Base-by-base conservation (phyloP, 345 rosid species). In the Raphanus raphanistrum region DNA sequence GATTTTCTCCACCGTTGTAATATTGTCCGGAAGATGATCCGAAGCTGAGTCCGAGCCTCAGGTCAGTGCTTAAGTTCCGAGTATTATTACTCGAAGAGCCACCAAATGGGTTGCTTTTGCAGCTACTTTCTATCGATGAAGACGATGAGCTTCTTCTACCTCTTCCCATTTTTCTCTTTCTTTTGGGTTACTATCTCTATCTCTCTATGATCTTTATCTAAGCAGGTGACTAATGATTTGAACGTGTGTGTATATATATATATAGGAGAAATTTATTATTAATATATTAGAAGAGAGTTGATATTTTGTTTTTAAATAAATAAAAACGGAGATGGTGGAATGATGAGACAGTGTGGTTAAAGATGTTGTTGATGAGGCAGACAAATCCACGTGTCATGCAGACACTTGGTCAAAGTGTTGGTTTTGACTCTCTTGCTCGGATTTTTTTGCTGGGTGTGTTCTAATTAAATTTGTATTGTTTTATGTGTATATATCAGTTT, bases 31-130 rank as follows among this genome's bases (percentile, higher is more conserved):
- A 74, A 1, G 82, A 63, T 82, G 82, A 66, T 74, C 68, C 63
- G 87, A 86, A 77, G 89, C 92, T 82, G 8, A 90, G 91, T 32
- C 93, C 97, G 15, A 94, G 97, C 66, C 89, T 78, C 0, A 95
- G 98, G 83, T 90, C 98, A 2, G 96, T 89, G 82, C 86, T 89
- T 9, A 85, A 84, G 80, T 77, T 83, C 6, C 36, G 75, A 68
- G 89, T 81, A 5, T 78, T 65, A 4, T 80, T 71, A 66, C 68
- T 64, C 3, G 75, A 64, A 8, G 79, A 55, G 8, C 82, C 67
- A 27, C 82, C 81, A 71, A 63, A 74, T 70, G 77, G 74, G 13
- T 83, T 83, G 81, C 80, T 76, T 59, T 81, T 79, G 84, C 76
- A 79, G 85, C 79, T 88, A 83, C 91, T 84, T 41, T 82, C 91